Percentiles rank a stretch among this genome's conserved stretches.
Evolutionary conservation across 805 yeast genomes (phyloP).

Genomic region (Ogataea parapolymorpha): DNA sequence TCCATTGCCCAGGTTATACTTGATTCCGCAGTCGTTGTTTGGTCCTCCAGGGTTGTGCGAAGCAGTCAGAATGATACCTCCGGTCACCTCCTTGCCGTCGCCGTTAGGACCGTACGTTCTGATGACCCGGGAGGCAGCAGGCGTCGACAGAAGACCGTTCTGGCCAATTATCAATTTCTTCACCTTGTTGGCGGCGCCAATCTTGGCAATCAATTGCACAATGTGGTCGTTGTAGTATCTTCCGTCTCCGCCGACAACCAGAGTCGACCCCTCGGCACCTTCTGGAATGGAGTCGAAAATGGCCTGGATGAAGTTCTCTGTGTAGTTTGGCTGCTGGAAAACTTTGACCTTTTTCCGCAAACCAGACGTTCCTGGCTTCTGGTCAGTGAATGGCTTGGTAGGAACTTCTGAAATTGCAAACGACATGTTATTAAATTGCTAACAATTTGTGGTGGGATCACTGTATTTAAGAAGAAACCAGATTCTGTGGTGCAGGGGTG

Average conservation of each 20-base stretch:
- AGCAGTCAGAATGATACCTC: constrained; percentile 95
- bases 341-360: constrained; percentile 86
- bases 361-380: constrained; percentile 98
- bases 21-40: constrained; percentile 85
- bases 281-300: constrained; percentile 86
- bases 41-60: constrained; percentile 99
- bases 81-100: constrained; percentile 57
- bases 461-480: neutral
- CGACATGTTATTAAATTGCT: constrained; percentile 12
- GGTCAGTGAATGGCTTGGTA: constrained; percentile 81
- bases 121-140: constrained; percentile 93
- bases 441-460: neutral
- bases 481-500: constrained; percentile 7
- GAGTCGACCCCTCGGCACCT: constrained; percentile 66
- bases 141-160: constrained; percentile 86
- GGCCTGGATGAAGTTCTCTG: constrained; percentile 92
- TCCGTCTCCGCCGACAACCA: constrained; percentile 97
- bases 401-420: constrained; percentile 34
- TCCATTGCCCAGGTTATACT: constrained; percentile 91
- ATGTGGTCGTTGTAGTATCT: constrained; percentile 84
- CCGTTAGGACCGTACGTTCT: constrained; percentile 48
- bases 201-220: constrained; percentile 74
- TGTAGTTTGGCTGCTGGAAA: constrained; percentile 73
- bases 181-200: constrained; percentile 91
- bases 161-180: constrained; percentile 82